Percentiles rank a stretch among this genome's conserved stretches.
Conservation (phyloP, 1,139 yeast genomes). For the Yamadazyma triangularis region DNA sequence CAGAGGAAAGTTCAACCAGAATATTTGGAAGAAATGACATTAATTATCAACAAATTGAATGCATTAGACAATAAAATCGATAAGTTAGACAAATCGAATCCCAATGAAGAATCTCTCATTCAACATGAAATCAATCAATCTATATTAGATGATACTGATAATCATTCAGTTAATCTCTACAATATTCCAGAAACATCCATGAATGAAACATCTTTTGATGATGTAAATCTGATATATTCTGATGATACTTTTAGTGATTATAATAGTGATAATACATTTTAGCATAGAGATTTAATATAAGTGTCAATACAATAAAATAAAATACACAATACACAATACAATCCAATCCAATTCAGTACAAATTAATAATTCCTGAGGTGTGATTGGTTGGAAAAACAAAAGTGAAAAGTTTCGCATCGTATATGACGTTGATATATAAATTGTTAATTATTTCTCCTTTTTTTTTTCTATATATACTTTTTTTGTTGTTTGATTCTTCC, state of each 20-base stretch:
- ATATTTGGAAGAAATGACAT: slow-evolving; percentile 7
- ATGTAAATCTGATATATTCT: slow-evolving; percentile 14
- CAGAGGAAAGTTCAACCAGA: slow-evolving; percentile 10
- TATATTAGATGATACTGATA: slow-evolving; percentile 11
- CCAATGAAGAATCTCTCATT: not conserved
- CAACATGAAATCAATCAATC: slow-evolving; percentile 5
- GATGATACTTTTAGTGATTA: slow-evolving; percentile 9
- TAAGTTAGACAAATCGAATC: slow-evolving; percentile 2
- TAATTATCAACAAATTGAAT: slow-evolving; percentile 10
- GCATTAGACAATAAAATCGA: slow-evolving; percentile 11
- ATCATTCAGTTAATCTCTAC: slow-evolving; percentile 14
- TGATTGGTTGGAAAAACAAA: no score
- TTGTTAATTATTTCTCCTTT: no score
- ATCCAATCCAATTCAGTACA: no score
- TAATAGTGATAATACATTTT: slow-evolving; percentile 8
- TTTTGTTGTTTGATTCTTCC: no score
- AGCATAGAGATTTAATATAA: slow-evolving; percentile 1
- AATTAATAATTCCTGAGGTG: no score
- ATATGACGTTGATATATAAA: no score
- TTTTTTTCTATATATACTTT: no score
- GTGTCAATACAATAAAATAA: not conserved
- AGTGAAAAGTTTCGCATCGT: no score
- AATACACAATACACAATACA: not conserved
- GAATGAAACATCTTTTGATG: slow-evolving; percentile 17
- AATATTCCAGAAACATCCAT: slow-evolving; percentile 20